phyloP scores from a whole-genome alignment of 306 rosid species.

The Fragaria nilgerrensis region DNA sequence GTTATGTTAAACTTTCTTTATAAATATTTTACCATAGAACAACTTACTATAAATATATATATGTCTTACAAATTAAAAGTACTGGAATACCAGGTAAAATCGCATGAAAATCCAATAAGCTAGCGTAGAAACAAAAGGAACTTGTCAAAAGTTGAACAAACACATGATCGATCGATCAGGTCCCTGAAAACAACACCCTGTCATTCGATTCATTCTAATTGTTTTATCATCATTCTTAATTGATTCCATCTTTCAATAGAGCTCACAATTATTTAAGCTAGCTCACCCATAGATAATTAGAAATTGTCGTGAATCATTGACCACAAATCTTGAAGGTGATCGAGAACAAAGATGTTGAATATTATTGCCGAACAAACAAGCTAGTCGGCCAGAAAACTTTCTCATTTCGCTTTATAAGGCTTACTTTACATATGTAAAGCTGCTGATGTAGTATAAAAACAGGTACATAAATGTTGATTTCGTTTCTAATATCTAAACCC shows the following conservation, averaged over 20 bases:
- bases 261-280: not conserved
- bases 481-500: not conserved
- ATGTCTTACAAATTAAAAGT: constrained; percentile 8
- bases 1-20: not conserved
- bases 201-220: not conserved
- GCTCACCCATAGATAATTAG: not conserved
- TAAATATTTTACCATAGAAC: not conserved
- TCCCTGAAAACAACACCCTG: not conserved
- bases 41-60: not conserved
- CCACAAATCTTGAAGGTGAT: not conserved
- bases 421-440: constrained; percentile 1
- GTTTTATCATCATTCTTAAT: not conserved
- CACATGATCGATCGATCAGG: not conserved
- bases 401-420: not conserved
- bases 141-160: not conserved
- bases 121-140: constrained; percentile 1
- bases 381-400: not conserved
- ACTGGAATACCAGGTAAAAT: not conserved
- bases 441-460: not conserved
- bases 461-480: not conserved
- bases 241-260: not conserved
- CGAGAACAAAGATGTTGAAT: not conserved
- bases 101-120: not conserved
- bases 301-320: not conserved
- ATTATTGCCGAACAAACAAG: not conserved